Percentiles rank a stretch among this genome's conserved stretches.
Evolutionary conservation across 139 green algal genomes (phyloP).

Genomic region (Coelastrella sp.): DNA sequence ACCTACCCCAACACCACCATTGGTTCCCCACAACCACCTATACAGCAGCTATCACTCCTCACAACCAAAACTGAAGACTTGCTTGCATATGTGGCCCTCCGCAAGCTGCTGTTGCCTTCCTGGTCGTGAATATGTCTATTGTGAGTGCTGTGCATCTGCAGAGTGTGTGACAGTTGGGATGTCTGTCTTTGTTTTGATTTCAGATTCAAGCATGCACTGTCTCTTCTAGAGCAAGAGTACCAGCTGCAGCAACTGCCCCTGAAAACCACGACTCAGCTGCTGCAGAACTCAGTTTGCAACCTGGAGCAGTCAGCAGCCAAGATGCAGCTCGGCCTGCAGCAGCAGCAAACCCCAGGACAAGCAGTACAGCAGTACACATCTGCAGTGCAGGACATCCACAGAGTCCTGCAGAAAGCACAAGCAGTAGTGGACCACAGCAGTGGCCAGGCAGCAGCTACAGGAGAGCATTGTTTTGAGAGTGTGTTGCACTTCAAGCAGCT

Average conservation of each 20-base stretch:
- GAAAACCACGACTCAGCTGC: neutral
- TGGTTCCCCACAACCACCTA: neutral
- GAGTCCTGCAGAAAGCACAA: neutral
- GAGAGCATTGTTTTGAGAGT: neutral
- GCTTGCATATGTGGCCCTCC: neutral
- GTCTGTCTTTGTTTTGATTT: neutral
- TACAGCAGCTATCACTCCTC: too few species aligned
- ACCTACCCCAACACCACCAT: neutral
- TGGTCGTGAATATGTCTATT: neutral
- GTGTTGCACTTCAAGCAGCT: neutral
- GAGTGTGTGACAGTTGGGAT: neutral
- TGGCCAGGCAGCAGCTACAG: neutral
- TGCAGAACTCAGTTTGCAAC: neutral
- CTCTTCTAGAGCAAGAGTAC: neutral
- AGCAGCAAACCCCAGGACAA: neutral
- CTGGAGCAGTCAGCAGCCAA: neutral
- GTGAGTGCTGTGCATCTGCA: neutral
- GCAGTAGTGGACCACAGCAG: conserved; percentile 19
- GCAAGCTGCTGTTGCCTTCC: neutral
- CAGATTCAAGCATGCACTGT: neutral
- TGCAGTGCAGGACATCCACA: neutral
- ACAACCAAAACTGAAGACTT: too few species aligned
- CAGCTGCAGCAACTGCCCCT: conserved; percentile 5
- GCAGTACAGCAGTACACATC: neutral
- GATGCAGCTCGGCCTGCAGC: neutral